A percentile compares a stretch with the other conserved stretches of the same genome.
These are phyloP conservation scores for Septoria linicola DNA, from an alignment of 2,329 filamentous ascomycete species.

Conservation along the genomic window DNA sequence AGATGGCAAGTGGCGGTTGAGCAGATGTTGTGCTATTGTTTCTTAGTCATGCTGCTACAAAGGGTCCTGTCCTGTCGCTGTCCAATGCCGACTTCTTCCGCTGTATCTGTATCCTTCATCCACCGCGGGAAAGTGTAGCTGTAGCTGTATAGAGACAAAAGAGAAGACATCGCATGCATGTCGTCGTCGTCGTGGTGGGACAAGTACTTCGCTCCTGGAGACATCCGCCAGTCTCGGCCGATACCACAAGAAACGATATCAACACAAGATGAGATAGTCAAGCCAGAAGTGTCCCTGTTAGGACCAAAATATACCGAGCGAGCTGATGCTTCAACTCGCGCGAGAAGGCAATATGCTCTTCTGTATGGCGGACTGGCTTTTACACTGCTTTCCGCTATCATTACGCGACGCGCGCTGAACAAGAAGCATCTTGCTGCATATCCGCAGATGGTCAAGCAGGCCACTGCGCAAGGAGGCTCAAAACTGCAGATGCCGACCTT, in stretches of 20 bases:
- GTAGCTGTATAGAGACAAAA: neutral
- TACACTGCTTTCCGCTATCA: conserved; percentile 66
- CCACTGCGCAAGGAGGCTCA: no score
- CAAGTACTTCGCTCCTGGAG: conserved; percentile 36
- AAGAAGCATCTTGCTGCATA: conserved; percentile 62
- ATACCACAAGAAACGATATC: neutral
- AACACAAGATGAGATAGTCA: neutral
- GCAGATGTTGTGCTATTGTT: neutral
- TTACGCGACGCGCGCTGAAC: conserved; percentile 65
- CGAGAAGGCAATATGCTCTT: conserved; percentile 45
- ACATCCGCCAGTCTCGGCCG: conserved; percentile 29
- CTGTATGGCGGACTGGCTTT: conserved; percentile 75
- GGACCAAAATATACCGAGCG: conserved; percentile 24
- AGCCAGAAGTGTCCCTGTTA: conserved; percentile 1
- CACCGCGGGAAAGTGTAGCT: no score
- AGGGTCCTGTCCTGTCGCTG: no score
- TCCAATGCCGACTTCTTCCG: neutral
- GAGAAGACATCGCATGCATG: conserved; percentile 26
- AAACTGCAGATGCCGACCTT: conserved; percentile 22
- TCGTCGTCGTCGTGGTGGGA: conserved; percentile 39
- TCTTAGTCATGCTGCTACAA: neutral
- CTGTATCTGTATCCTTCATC: no score
- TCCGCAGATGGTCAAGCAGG: conserved; percentile 48
- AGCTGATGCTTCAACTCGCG: conserved; percentile 31
- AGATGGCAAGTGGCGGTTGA: neutral